A percentile compares a stretch with the other conserved stretches of the same genome.
phyloP scores from a whole-genome alignment of 1,139 yeast genomes.

The Ogataea hybrid region DNA sequence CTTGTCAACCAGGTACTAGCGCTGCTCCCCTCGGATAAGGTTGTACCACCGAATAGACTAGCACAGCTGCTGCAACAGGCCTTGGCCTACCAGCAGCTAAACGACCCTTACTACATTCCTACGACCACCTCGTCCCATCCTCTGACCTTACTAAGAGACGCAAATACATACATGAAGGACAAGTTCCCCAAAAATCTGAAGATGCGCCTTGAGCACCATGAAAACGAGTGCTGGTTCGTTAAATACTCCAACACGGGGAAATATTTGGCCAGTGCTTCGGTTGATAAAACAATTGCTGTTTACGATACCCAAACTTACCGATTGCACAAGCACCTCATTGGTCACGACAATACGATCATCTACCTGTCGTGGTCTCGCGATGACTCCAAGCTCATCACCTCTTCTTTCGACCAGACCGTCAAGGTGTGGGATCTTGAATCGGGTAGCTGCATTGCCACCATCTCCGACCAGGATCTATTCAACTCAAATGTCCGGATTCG shows the following conservation, averaged over 20 bases:
- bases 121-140: constrained; percentile 2
- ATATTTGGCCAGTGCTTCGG: constrained; percentile 72
- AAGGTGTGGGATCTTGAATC: constrained; percentile 61
- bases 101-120: constrained; percentile 37
- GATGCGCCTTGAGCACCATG: constrained; percentile 45
- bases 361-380: constrained; percentile 74
- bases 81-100: constrained; percentile 42
- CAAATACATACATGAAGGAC: constrained; percentile 4
- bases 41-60: constrained; percentile 53
- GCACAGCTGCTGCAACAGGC: constrained; percentile 52
- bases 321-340: constrained; percentile 39
- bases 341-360: constrained; percentile 61
- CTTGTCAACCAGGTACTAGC: constrained; percentile 44
- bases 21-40: constrained; percentile 48
- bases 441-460: constrained; percentile 31
- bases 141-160: constrained; percentile 15
- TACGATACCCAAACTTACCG: constrained; percentile 65
- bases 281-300: constrained; percentile 62
- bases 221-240: constrained; percentile 82
- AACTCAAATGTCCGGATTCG: constrained; percentile 39
- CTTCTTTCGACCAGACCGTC: constrained; percentile 66
- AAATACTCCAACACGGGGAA: constrained; percentile 77
- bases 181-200: constrained; percentile 48
- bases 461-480: constrained; percentile 20
- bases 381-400: constrained; percentile 63